Percentiles rank a stretch among this genome's conserved stretches.
Evolutionary conservation across 129 eudicot genomes (phyloP).

Genomic region (Rutidosis leptorrhynchoides): DNA sequence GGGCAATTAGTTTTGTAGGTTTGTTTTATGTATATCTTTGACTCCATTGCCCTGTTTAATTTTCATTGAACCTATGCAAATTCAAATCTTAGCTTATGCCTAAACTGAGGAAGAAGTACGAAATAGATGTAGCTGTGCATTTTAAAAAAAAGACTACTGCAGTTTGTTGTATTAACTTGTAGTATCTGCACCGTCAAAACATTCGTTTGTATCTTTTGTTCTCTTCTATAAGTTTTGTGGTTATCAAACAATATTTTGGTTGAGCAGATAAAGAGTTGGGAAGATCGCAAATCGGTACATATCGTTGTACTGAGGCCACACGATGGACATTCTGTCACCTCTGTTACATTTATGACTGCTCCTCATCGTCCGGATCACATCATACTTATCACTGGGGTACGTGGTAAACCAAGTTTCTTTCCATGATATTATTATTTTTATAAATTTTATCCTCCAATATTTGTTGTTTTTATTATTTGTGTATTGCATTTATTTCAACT

Average conservation of each 20-base stretch:
- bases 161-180: not conserved
- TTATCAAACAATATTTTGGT: not conserved
- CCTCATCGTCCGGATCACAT: constrained; percentile 93
- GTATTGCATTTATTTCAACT: not conserved
- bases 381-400: constrained; percentile 88
- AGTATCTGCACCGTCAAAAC: not conserved
- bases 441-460: not conserved
- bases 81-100: not conserved
- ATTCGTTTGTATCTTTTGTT: not conserved
- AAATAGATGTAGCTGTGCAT: not conserved
- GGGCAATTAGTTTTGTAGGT: not conserved
- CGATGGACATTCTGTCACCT: constrained; percentile 21
- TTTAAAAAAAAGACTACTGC: too few species aligned
- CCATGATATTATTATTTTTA: not conserved
- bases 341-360: constrained; percentile 38
- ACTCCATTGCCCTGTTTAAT: not conserved
- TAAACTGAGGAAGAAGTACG: not conserved
- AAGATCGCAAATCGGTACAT: constrained; percentile 2
- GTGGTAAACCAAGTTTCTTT: not conserved
- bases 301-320: constrained; percentile 18
- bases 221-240: not conserved
- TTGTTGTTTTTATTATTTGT: not conserved
- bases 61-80: not conserved
- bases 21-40: not conserved
- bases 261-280: constrained; percentile 67